Evolutionary conservation across 2,329 filamentous ascomycete genomes (phyloP), one percentile per base, ranked within the genome.

Genomic region (Blastomyces gilchristii): DNA sequence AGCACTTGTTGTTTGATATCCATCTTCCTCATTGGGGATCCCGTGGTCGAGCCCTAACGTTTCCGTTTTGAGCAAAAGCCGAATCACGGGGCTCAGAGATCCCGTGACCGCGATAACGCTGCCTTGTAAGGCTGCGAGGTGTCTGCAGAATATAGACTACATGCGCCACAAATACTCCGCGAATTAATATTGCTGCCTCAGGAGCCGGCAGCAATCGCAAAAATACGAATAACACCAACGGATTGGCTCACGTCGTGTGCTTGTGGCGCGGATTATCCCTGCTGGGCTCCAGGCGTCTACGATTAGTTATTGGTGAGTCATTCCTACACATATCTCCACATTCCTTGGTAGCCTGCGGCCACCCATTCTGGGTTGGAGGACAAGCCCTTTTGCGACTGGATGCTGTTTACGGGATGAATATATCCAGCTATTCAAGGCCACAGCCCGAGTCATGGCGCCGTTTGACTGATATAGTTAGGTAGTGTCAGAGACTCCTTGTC

Each of bases 231-330:
- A 11, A 8, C n/a, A 18, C 12, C 49, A 50, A 14, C 1, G 16
- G 28, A 18, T 18, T 54, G 52, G 52, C 31, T 57, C 14, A 2
- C 8, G 54, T 57, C 53, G 25, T 41, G 34, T 25, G 54, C 25
- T 2, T 56, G 54, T 57, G 54, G 54, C 54, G 54, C 37, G n/a
- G 54, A 14, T 41, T 9, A 57, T 37, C 54, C 54, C 54, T 41
- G 54, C n/a, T 39, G 11, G 8, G 18, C 54, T 57, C 37, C n/a
- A 57, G 54, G 54, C 54, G n/a, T 25, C 54, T 39, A 57, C 37
- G 34, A 50, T 14, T 22, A 22, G n/a, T 22, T 18, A 54, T 37
- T 57, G 54, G 54, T 57, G 54, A 57, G 54, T 57, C 54, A 57
- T 57, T 54, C 37, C 11, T 25, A 9, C 4, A 3, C 37, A 41